Evolutionary conservation across 2,329 filamentous ascomycete species (phyloP), one percentile per base, ranked within the genome.

Genomic region (Penicillium sp.): DNA sequence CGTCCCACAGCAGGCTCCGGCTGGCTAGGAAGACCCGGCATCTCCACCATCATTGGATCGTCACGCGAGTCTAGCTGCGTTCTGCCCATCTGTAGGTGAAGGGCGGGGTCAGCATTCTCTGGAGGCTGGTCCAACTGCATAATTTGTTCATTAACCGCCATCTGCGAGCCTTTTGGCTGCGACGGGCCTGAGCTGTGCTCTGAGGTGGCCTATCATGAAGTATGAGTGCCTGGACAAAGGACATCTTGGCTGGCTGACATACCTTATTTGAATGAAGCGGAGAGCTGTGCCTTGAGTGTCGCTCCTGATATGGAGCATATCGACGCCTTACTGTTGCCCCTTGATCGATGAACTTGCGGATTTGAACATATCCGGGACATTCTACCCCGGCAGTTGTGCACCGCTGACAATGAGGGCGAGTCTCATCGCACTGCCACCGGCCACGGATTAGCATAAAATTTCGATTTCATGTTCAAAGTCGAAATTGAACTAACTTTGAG

Each of bases 311-410:
- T 16, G 68, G 68, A 45, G 68, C 68, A 62, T 69, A 71, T 28
- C 68, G 61, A 13, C 66, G 66, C 40, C 71, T 64, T 19, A 73
- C 68, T 14, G 69, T 68, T 18, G 68, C 66, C 5, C 71, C 70
- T 48, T 73, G 69, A 43, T 73, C 71, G 39, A 73, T 70, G 48
- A 73, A 73, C 36, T 73, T 73, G 48, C 71, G 69, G 18, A 65
- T 72, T 45, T 71, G 68, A 16, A 71, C 65, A 63, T 72, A 73
- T n/a, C 71, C 71, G 0, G 70, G 69, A 38, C 70, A 73, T 44
- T 71, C 63, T 19, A 68, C 64, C 11, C 68, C 68, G 6, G 70
- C 64, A 38, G 63, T 60, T 25, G 58, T 58, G 50, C 70, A 73
- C 16, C 69, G 65, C 46, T 68, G 65, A 46, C 70, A 73, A 12